Percentiles rank a stretch among this genome's conserved stretches.
These are phyloP conservation scores for Geosmithia putterillii DNA, from an alignment of 2,329 filamentous ascomycete genomes.

Conservation along the genomic window DNA sequence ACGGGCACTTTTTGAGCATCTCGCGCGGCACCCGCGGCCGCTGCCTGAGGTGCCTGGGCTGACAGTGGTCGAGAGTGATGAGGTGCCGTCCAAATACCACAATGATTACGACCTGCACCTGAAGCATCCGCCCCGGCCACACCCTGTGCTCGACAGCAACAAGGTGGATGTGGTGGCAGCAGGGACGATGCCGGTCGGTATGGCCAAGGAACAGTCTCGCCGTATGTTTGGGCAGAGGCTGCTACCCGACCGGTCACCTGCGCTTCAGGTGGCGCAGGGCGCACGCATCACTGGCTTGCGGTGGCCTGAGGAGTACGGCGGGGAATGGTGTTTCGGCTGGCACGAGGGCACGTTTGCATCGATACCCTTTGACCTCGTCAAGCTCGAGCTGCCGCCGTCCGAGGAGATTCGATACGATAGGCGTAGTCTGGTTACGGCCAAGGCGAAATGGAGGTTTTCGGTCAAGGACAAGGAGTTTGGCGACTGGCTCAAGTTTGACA, in stretches of 20 bases:
- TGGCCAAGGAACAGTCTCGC: conserved; percentile 33
- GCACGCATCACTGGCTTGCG: conserved; percentile 36
- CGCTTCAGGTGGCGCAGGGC: conserved; percentile 33
- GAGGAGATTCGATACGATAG: conserved; percentile 32
- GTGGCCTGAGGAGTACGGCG: conserved; percentile 37
- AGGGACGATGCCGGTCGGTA: conserved; percentile 12
- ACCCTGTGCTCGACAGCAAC: conserved; percentile 27
- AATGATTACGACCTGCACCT: conserved; percentile 45
- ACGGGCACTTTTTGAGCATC: conserved; percentile 37
- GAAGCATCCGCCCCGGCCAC: conserved; percentile 21
- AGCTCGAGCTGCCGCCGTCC: conserved; percentile 32
- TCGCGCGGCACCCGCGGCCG: conserved; percentile 40
- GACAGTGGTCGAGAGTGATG: conserved; percentile 30
- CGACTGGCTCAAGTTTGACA: conserved; percentile 49
- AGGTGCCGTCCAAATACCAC: conserved; percentile 23
- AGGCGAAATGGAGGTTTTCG: conserved; percentile 40
- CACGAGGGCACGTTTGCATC: conserved; percentile 39
- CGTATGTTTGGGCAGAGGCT: conserved; percentile 32
- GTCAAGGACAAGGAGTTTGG: conserved; percentile 25
- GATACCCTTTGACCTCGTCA: conserved; percentile 34
- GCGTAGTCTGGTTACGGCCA: conserved; percentile 33
- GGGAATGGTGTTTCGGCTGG: conserved; percentile 46
- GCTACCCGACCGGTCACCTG: conserved; percentile 29
- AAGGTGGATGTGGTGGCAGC: conserved; percentile 23
- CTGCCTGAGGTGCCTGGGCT: conserved; percentile 35